Evolutionary conservation across 208 protist species (phyloP), one percentile per base, ranked within the genome.

Genomic region (Novymonas esmeraldas): DNA sequence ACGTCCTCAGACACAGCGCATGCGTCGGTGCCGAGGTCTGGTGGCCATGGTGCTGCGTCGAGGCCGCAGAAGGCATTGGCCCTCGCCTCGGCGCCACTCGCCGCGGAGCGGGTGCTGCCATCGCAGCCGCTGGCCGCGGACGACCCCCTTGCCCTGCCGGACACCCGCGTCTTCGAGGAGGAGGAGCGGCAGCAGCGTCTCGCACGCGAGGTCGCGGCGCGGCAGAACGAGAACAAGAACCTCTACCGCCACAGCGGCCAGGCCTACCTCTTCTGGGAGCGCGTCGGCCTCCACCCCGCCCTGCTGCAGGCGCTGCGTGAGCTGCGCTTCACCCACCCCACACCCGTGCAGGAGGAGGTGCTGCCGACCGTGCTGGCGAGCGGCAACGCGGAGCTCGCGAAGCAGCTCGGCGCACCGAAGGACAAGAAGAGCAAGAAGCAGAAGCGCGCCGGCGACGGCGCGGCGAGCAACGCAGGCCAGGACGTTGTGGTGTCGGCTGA

Each of bases 401-500:
- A 50, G 58, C 49, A 48, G 13, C 26, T 49, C 22, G 41, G 28
- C n/a, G 55, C 38, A 31, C 48, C 54, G 9, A 41, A 28, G 4
- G 57, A 65, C 7, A 67, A 66, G 42, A 67, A 67, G 36, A 38
- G 26, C 13, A 77, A 82, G 36, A 64, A 56, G 49, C 59, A 73
- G 13, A 70, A 63, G 44, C 31, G 29, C 34, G 29, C 22, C 26
- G 36, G 33, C 28, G 36, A 24, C 28, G 64, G 36, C 1, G 38
- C 36, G 18, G 44, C 56, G 22, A 2, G 48, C 14, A 10, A 44
- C 29, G 34, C 44, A 9, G 18, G 28, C 9, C 81, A 85, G 44
- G 94, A 98, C 64, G 73, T 98, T 16, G 73, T 98, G n/a, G 94
- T 96, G 34, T 94, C 95, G 14, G 91, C 94, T 0, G 93, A 98